Conservation (phyloP, 495 filamentous ascomycete species). For the Trichoderma parareesei region DNA sequence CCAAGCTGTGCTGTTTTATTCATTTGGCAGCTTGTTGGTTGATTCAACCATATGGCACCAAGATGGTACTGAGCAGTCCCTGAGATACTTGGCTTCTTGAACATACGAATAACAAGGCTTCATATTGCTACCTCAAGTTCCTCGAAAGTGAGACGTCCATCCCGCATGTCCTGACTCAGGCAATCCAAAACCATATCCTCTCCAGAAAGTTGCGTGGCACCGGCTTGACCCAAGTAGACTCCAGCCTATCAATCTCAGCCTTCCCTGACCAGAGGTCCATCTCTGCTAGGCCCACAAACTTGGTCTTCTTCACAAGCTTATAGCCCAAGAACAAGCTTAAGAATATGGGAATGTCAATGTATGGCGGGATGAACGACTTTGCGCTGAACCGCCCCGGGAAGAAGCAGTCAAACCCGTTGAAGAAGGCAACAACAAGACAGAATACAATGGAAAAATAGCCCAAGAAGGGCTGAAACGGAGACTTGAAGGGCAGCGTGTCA, state of each 20-base stretch:
- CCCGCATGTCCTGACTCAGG: conserved; percentile 18
- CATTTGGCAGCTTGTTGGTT: too few relatives aligned
- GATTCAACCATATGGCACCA: too few relatives aligned
- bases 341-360: conserved; percentile 54
- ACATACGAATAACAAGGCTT: too few relatives aligned
- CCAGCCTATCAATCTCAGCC: conserved; percentile 49
- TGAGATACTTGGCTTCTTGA: too few relatives aligned
- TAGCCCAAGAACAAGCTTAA: conserved; percentile 46
- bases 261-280: conserved; percentile 49
- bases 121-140: too few relatives aligned
- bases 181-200: conserved; percentile 48
- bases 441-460: conserved; percentile 41
- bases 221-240: conserved; percentile 38
- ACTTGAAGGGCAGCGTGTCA: conserved; percentile 45
- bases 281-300: conserved; percentile 39
- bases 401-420: conserved; percentile 49
- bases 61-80: too few relatives aligned
- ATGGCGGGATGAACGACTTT: conserved; percentile 47
- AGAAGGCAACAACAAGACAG: conserved; percentile 44
- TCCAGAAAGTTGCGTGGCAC: conserved; percentile 41
- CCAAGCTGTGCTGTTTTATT: too few relatives aligned
- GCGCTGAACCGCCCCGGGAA: conserved; percentile 38
- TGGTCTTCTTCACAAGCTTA: conserved; percentile 42
- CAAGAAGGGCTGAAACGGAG: conserved; percentile 49
- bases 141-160: too few relatives aligned